Evolutionary conservation across 2,329 filamentous ascomycete species (phyloP).

Genomic region (Cadophora gregata): DNA sequence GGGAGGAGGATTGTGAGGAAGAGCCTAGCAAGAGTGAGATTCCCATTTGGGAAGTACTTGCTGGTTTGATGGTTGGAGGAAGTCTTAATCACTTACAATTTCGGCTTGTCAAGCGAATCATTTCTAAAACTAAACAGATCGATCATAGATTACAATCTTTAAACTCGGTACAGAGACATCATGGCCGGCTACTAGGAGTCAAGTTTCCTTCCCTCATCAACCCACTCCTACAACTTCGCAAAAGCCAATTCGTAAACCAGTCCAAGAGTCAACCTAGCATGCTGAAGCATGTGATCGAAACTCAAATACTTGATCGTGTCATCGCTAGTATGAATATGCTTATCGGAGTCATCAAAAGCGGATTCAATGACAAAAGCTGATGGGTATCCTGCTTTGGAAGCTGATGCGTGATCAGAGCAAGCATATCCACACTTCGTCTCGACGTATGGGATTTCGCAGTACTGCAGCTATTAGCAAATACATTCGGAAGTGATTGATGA

Average conservation of each 20-base stretch:
- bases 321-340: slow-evolving; percentile 73
- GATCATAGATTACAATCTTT: too few species aligned
- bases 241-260: slow-evolving; percentile 86
- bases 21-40: too few species aligned
- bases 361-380: slow-evolving; percentile 80
- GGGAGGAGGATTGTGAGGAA: too few species aligned
- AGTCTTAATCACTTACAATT: too few species aligned
- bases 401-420: slow-evolving; percentile 77
- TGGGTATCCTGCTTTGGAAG: slow-evolving; percentile 76
- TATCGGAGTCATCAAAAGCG: slow-evolving; percentile 68
- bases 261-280: slow-evolving; percentile 82
- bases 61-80: too few species aligned
- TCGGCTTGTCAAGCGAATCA: too few species aligned
- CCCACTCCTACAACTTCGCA: slow-evolving; percentile 53
- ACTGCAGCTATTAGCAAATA: slow-evolving; percentile 52
- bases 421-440: slow-evolving; percentile 91
- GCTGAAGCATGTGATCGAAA: slow-evolving; percentile 92
- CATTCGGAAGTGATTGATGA: neutral
- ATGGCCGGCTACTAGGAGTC: neutral
- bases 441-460: slow-evolving; percentile 87
- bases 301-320: slow-evolving; percentile 75
- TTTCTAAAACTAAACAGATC: too few species aligned
- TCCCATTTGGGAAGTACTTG: too few species aligned
- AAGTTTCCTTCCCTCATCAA: neutral
- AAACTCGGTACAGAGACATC: neutral